Percentiles rank a stretch among this genome's conserved stretches.
Conservation (phyloP, 2,329 filamentous ascomycete species). For the Diaporthe vexans region DNA sequence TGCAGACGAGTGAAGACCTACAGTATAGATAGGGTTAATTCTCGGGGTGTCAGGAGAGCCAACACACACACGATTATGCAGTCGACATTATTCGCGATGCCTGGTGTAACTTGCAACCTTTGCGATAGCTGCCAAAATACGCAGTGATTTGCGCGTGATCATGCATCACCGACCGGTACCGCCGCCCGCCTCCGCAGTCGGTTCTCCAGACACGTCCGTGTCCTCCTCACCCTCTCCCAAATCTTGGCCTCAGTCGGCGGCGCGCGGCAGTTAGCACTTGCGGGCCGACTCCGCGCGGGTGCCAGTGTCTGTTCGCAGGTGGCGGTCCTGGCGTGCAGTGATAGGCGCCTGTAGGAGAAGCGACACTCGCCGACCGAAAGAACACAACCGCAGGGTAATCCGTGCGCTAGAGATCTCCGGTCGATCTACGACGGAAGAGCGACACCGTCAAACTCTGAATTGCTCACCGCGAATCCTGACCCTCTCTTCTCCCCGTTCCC, state of each 20-base stretch:
- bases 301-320: constrained; percentile 16
- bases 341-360: constrained; percentile 8
- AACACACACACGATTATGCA: neutral
- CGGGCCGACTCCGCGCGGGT: constrained; percentile 26
- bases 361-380: constrained; percentile 5
- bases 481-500: neutral
- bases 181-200: constrained; percentile 23
- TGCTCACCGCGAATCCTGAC: constrained; percentile 32
- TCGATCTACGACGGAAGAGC: constrained; percentile 25
- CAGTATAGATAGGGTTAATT: constrained; percentile 11
- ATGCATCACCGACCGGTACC: neutral
- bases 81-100: neutral
- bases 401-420: constrained; percentile 23
- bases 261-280: constrained; percentile 24
- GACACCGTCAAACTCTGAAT: constrained; percentile 26
- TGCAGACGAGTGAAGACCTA: neutral
- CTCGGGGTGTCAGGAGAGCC: neutral
- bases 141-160: constrained; percentile 9
- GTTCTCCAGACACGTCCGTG: constrained; percentile 1
- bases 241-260: constrained; percentile 20
- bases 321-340: neutral
- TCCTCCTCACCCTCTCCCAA: constrained; percentile 3
- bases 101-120: neutral
- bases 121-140: constrained; percentile 1
- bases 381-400: constrained; percentile 23